Percentiles rank a stretch among this genome's conserved stretches.
phyloP scores from a whole-genome alignment of 441 rosid species.

The Erodium trifolium region DNA sequence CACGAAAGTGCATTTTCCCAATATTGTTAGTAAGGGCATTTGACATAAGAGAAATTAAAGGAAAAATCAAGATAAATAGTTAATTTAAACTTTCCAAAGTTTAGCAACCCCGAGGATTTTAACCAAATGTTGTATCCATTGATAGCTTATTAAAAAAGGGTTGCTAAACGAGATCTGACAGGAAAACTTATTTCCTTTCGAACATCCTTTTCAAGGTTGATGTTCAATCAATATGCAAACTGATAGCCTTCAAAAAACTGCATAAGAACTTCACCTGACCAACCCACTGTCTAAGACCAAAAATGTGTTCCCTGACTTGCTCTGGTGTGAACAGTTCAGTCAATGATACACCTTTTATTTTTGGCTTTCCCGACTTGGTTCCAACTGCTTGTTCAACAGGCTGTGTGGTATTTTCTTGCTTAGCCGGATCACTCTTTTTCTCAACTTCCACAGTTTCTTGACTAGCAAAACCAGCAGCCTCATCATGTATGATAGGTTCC shows the following conservation, averaged over 20 bases:
- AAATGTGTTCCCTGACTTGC: constrained; percentile 88
- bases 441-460: constrained; percentile 47
- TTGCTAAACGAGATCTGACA: too few species aligned
- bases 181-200: not conserved
- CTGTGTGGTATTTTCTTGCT: constrained; percentile 50
- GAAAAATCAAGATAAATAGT: too few species aligned
- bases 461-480: constrained; percentile 32
- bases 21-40: too few species aligned
- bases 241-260: not conserved
- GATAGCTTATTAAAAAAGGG: too few species aligned
- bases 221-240: not conserved
- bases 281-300: constrained; percentile 97
- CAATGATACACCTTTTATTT: constrained; percentile 90
- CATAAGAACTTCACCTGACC: constrained; percentile 64
- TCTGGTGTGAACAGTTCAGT: constrained; percentile 97
- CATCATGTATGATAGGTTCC: constrained; percentile 34
- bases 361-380: constrained; percentile 90
- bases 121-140: too few species aligned
- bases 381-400: constrained; percentile 44
- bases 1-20: too few species aligned
- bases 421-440: constrained; percentile 46
- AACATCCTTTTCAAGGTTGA: constrained; percentile 1
- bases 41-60: too few species aligned
- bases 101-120: too few species aligned
- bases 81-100: too few species aligned